phyloP scores from a whole-genome alignment of 768 basidiomycete genomes.

The Cystofilobasidium macerans region DNA sequence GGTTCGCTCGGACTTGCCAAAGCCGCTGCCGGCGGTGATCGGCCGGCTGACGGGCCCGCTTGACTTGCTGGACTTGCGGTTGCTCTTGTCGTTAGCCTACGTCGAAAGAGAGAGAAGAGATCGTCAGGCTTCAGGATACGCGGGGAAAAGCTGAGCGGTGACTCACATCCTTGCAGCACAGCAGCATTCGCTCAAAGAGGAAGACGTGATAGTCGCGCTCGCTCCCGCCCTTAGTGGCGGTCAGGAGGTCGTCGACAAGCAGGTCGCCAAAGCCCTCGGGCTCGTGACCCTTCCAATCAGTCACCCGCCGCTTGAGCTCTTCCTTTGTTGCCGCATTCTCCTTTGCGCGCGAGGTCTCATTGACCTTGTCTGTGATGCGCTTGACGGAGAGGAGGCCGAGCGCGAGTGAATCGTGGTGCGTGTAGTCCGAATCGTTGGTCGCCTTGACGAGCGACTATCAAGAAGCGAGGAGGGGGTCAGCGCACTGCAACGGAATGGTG shows the following conservation, averaged over 20 bases:
- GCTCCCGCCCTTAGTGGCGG: slow-evolving; percentile 89
- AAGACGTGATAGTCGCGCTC: slow-evolving; percentile 98
- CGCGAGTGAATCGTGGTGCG: slow-evolving; percentile 67
- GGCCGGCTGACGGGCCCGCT: slow-evolving; percentile 38
- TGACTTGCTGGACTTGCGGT: slow-evolving; percentile 8
- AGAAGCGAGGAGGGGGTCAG: neutral
- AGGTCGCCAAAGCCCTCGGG: slow-evolving; percentile 88
- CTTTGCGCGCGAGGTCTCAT: slow-evolving; percentile 82
- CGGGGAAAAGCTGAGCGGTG: neutral
- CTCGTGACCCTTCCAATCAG: slow-evolving; percentile 99
- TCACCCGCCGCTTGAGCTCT: slow-evolving; percentile 71
- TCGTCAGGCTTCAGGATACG: neutral
- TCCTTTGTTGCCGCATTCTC: slow-evolving; percentile 82
- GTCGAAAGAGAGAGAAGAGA: neutral
- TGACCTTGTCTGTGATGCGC: slow-evolving; percentile 88
- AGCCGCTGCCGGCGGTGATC: slow-evolving; percentile 34
- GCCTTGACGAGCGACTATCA: slow-evolving; percentile 20
- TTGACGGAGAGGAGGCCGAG: slow-evolving; percentile 74
- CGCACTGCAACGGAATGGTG: neutral
- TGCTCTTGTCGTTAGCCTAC: slow-evolving; percentile 15
- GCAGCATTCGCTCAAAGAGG: slow-evolving; percentile 95
- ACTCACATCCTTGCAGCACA: slow-evolving; percentile 88
- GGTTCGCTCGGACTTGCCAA: slow-evolving; percentile 49
- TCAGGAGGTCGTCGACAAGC: slow-evolving; percentile 85
- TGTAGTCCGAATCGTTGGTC: slow-evolving; percentile 42